Conservation (phyloP, 1,284 basidiomycete genomes). For the Uromyces viciae-fabae region DNA sequence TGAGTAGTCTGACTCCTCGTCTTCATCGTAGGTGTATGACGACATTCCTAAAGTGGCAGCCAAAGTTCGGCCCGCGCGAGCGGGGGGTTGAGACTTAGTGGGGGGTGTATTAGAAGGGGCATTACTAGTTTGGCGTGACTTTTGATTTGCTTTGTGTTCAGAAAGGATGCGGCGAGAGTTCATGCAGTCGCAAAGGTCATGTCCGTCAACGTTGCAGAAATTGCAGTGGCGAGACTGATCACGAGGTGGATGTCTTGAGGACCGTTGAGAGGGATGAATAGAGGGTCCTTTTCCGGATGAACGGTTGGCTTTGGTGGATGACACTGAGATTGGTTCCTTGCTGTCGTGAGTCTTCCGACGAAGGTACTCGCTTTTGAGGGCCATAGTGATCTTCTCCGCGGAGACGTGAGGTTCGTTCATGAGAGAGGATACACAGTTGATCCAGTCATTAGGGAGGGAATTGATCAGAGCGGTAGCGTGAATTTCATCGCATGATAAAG, state of each 20-base stretch:
- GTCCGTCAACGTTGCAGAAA: neutral
- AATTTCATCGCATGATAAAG: neutral
- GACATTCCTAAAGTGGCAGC: neutral
- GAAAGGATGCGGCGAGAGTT: neutral
- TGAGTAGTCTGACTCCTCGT: neutral
- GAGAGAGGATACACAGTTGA: constrained; percentile 16
- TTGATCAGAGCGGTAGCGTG: constrained; percentile 10
- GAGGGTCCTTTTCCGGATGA: neutral
- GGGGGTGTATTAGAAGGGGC: too few species aligned
- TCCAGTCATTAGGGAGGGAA: constrained; percentile 6
- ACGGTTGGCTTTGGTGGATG: neutral
- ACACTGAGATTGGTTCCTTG: neutral
- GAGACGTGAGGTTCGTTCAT: neutral
- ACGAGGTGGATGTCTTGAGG: neutral
- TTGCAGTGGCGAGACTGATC: neutral
- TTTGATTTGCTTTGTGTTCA: neutral
- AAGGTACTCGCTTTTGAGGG: neutral
- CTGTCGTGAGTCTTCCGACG: neutral
- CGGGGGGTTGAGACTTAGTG: neutral
- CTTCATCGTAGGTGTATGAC: neutral
- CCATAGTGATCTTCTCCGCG: neutral
- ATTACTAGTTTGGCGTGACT: neutral
- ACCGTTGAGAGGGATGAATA: neutral
- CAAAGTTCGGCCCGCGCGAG: neutral
- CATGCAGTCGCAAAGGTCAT: constrained; percentile 7